Evolutionary conservation across 371 early-diverging fungal species (phyloP).

Genomic region (Syncephalastrum contaminatum): DNA sequence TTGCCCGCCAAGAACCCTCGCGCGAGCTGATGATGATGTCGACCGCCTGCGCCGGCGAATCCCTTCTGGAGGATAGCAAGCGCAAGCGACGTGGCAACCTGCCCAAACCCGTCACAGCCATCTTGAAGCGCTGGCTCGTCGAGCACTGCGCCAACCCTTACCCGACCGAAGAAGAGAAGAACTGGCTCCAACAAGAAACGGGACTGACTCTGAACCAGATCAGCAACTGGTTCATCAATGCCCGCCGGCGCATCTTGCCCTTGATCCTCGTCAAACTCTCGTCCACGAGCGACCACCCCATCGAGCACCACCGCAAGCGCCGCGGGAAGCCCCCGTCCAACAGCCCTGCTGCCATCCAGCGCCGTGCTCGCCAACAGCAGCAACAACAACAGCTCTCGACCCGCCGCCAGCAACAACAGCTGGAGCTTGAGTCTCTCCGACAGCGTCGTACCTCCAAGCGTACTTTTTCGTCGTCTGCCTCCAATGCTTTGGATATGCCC

Average conservation of each 20-base stretch:
- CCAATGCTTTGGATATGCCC: no score
- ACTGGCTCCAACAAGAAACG: constrained; percentile 82
- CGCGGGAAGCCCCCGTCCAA: constrained; percentile 17
- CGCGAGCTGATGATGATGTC: constrained; percentile 9
- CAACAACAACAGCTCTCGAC: neutral
- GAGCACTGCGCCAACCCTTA: constrained; percentile 74
- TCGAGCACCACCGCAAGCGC: constrained; percentile 14
- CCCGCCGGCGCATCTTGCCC: constrained; percentile 59
- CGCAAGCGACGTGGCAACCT: constrained; percentile 51
- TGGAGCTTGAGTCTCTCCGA: constrained; percentile 3
- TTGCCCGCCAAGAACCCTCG: constrained; percentile 13
- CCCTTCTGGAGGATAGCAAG: constrained; percentile 3
- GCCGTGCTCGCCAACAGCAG: neutral
- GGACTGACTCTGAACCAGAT: constrained; percentile 79
- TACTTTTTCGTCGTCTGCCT: neutral
- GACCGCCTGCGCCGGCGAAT: neutral
- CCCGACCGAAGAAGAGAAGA: constrained; percentile 80
- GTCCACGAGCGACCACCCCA: constrained; percentile 7
- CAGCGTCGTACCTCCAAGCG: neutral
- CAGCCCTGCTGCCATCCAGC: no score
- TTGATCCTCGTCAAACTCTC: constrained; percentile 18
- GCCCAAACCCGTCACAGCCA: constrained; percentile 54
- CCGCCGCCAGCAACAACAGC: constrained; percentile 2
- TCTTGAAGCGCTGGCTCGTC: constrained; percentile 68
- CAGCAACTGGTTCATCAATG: constrained; percentile 87